Conservation (phyloP, 495 filamentous ascomycete species). For the Podospora bellae-mahoneyi region DNA sequence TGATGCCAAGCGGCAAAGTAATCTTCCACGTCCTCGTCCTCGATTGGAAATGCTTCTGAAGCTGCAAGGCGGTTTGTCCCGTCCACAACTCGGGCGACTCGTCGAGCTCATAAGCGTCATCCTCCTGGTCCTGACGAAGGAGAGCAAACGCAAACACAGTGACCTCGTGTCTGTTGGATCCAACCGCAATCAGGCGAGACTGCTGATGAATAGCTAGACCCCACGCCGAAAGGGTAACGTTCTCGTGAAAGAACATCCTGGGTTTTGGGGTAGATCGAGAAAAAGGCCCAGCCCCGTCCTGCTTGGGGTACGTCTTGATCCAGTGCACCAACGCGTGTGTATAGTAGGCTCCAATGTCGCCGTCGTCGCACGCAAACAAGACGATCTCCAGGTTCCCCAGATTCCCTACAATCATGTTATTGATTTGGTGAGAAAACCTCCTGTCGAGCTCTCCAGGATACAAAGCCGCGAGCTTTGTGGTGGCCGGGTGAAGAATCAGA, state of each 20-base stretch:
- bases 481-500: conserved; percentile 62
- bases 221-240: conserved; percentile 80
- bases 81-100: conserved; percentile 18
- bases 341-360: conserved; percentile 81
- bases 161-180: conserved; percentile 65
- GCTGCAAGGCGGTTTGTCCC: conserved; percentile 21
- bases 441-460: conserved; percentile 57
- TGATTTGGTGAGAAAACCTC: conserved; percentile 65
- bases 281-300: not conserved
- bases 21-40: conserved; percentile 44
- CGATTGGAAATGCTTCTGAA: conserved; percentile 32
- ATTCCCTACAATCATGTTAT: conserved; percentile 72
- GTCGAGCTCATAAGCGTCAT: not conserved
- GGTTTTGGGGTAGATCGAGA: conserved; percentile 11
- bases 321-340: conserved; percentile 45
- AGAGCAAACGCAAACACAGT: conserved; percentile 74
- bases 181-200: conserved; percentile 75
- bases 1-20: conserved; percentile 29
- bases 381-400: conserved; percentile 80
- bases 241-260: conserved; percentile 65
- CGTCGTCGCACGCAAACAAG: conserved; percentile 76
- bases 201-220: conserved; percentile 80
- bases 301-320: conserved; percentile 14
- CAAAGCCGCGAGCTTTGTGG: conserved; percentile 39
- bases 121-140: conserved; percentile 30